Percentiles rank a stretch among this genome's conserved stretches.
These are phyloP conservation scores for Russula dissimulans DNA, from an alignment of 768 basidiomycete genomes.

Conservation along the genomic window DNA sequence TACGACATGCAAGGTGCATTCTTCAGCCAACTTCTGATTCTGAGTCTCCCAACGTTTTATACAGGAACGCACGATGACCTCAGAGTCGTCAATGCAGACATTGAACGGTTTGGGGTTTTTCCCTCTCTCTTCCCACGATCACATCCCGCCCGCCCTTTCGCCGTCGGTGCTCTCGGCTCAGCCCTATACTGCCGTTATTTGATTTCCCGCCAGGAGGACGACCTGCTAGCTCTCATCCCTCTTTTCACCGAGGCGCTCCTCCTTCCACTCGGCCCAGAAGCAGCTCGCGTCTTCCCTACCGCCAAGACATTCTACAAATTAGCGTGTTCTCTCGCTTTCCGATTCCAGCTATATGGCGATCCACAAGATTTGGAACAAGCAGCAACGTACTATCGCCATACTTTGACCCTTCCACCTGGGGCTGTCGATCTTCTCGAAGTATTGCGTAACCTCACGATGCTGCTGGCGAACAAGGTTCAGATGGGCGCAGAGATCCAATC, in stretches of 20 bases:
- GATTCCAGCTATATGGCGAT: background rate
- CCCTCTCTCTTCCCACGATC: background rate
- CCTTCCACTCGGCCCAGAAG: background rate
- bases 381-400: background rate
- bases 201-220: background rate
- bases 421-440: background rate
- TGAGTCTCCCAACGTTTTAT: background rate
- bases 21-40: background rate
- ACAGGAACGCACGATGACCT: background rate
- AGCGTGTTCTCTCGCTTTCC: background rate
- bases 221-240: background rate
- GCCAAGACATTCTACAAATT: background rate
- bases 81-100: background rate
- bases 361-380: background rate
- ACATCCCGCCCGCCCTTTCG: background rate
- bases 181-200: background rate
- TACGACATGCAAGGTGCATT: background rate
- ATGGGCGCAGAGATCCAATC: background rate
- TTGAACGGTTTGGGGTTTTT: background rate
- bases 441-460: background rate
- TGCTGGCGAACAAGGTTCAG: background rate
- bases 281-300: background rate
- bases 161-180: background rate
- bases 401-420: background rate
- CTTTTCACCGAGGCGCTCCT: conserved; percentile 5